Percentiles rank a stretch among this genome's conserved stretches.
These are phyloP conservation scores for Lentinula detonsa DNA, from an alignment of 768 basidiomycete species.

Conservation along the genomic window DNA sequence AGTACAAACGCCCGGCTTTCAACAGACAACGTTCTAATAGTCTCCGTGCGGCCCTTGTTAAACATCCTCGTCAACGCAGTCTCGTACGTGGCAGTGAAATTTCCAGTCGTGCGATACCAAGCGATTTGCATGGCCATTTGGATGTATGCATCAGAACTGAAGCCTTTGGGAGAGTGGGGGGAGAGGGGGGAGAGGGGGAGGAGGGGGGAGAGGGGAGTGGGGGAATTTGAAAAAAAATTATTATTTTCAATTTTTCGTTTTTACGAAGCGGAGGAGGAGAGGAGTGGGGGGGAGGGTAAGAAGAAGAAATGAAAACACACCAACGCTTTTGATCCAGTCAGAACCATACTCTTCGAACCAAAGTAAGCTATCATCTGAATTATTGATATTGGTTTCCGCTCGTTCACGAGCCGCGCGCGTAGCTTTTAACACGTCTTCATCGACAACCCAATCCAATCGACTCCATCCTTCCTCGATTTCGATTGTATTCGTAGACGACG, in stretches of 20 bases:
- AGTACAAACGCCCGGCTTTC: constrained; percentile 77
- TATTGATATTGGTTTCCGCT: constrained; percentile 52
- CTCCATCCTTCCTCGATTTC: constrained; percentile 36
- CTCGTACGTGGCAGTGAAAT: constrained; percentile 88
- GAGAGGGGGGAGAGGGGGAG: too few relatives aligned
- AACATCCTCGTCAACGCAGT: constrained; percentile 87
- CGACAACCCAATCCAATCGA: constrained; percentile 69
- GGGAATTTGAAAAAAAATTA: too few relatives aligned
- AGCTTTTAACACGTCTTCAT: constrained; percentile 49
- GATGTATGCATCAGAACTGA: constrained; percentile 77
- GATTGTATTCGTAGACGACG: background rate
- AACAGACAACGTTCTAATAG: constrained; percentile 66
- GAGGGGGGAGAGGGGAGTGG: too few relatives aligned
- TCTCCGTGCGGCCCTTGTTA: constrained; percentile 85
- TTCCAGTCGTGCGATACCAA: constrained; percentile 73
- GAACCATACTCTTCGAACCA: constrained; percentile 81
- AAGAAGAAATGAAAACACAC: constrained; percentile 42
- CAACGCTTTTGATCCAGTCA: constrained; percentile 76
- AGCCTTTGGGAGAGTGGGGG: too few relatives aligned
- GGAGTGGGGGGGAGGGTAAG: too few relatives aligned
- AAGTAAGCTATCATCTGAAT: constrained; percentile 81
- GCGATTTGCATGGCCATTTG: constrained; percentile 92
- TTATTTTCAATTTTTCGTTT: too few relatives aligned
- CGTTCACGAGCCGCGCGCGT: constrained; percentile 52
- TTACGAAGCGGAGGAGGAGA: background rate